Percentiles rank a stretch among this genome's conserved stretches.
Conservation (phyloP, 2,329 filamentous ascomycete species). For the Conoideocrella luteorostrata region DNA sequence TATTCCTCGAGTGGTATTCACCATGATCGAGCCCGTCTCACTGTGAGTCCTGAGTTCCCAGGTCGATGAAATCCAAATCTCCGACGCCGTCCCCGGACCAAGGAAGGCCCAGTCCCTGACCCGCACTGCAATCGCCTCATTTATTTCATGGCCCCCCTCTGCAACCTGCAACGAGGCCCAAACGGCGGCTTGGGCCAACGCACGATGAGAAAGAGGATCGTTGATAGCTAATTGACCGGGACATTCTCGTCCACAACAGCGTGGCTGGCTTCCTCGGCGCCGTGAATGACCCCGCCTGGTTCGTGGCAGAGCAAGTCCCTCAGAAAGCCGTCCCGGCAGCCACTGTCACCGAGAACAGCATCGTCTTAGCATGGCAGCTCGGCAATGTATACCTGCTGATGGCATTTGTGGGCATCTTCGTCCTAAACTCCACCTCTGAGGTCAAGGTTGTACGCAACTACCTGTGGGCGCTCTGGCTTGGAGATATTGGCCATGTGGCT, state of each 20-base stretch:
- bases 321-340: constrained; percentile 21
- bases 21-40: constrained; percentile 61
- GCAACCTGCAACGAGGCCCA: constrained; percentile 1
- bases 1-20: constrained; percentile 61
- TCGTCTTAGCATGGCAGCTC: constrained; percentile 59
- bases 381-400: constrained; percentile 65
- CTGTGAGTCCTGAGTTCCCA: constrained; percentile 46
- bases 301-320: constrained; percentile 57
- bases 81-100: constrained; percentile 1
- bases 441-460: constrained; percentile 61
- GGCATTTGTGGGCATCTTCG: constrained; percentile 55
- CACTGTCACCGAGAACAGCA: constrained; percentile 36
- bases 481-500: constrained; percentile 62
- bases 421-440: constrained; percentile 60
- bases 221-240: constrained; percentile 12
- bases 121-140: background rate
- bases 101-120: background rate
- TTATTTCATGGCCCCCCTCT: background rate
- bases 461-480: constrained; percentile 56
- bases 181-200: background rate
- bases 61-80: constrained; percentile 1
- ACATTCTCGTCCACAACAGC: constrained; percentile 28
- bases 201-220: background rate
- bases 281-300: constrained; percentile 51
- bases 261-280: constrained; percentile 53